Conservation (phyloP, 352 stramenopile species). For the Phytophthora citrophthora region DNA sequence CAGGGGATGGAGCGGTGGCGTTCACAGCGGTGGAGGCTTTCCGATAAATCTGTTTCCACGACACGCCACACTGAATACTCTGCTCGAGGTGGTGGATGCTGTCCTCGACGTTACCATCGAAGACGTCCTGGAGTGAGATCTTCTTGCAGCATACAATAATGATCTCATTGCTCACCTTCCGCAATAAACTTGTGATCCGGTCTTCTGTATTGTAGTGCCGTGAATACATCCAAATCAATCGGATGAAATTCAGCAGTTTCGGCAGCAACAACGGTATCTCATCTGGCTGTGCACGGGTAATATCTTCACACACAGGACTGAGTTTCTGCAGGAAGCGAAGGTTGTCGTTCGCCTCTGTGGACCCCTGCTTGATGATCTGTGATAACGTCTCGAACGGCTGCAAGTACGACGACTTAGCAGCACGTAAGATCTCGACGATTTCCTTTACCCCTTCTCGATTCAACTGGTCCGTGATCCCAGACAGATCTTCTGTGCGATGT, state of each 20-base stretch:
- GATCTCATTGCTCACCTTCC: constrained; percentile 96
- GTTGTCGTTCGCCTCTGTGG: constrained; percentile 94
- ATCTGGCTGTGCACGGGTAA: constrained; percentile 81
- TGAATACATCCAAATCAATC: constrained; percentile 94
- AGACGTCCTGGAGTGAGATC: constrained; percentile 91
- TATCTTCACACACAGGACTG: constrained; percentile 89
- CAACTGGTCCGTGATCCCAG: constrained; percentile 94
- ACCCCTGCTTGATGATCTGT: constrained; percentile 93
- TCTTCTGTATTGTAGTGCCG: constrained; percentile 96
- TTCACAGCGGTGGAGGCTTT: constrained; percentile 72
- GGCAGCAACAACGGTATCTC: constrained; percentile 93
- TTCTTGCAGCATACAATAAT: constrained; percentile 91
- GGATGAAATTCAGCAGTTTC: constrained; percentile 93
- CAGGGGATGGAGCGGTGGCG: constrained; percentile 40
- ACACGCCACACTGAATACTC: constrained; percentile 92
- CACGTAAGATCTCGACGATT: constrained; percentile 86
- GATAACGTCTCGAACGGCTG: constrained; percentile 93
- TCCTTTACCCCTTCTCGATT: constrained; percentile 91
- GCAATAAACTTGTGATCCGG: constrained; percentile 90
- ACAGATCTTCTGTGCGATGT: constrained; percentile 91
- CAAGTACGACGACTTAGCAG: constrained; percentile 94
- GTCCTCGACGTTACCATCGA: constrained; percentile 92
- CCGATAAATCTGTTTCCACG: constrained; percentile 93
- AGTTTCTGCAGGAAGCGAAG: constrained; percentile 94
- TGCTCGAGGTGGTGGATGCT: constrained; percentile 91